Base-by-base conservation (phyloP, 495 filamentous ascomycete genomes). In the Xylaria acuta region DNA sequence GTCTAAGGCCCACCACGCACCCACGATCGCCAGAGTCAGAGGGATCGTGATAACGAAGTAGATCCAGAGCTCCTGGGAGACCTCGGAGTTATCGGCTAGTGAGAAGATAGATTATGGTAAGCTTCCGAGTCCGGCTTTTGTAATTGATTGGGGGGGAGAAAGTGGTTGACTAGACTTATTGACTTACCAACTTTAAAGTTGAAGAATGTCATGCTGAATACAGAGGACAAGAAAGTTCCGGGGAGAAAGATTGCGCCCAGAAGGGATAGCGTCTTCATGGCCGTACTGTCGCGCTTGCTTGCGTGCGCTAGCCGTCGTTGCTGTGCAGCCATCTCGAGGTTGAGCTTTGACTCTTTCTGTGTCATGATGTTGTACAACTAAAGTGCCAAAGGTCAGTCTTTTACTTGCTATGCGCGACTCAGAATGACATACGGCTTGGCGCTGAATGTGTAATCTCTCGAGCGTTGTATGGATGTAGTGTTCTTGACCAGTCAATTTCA, bases 141-240 rank as follows among this genome's bases (percentile, higher is more conserved):
- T 7, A 67, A 63, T 4, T 54, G 59, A 18, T 11, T 18, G 9
- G 34, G 36, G 41, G 27, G 45, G 41, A 54, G 30, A 59, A 38
- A 4, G 40, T 25, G 53, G 22, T 22, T 9, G 30, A 64, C 5
- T 25, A 30, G 27, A 22, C 25, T 7, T 25, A 16, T 41, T 32
- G 71, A 76, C 80, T 72, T 73, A 81, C 78, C 70, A 34, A 76
- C 66, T 47, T 83, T 78, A 66, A 87, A 89, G 74, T 88, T 82
- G 78, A 89, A 89, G 69, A 89, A 89, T 7, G 86, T 84, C 84
- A 87, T 89, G 78, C 80, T 82, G 74, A 89, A 88, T 53, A 89
- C 74, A 5, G 86, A 87, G 32, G 86, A 84, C 40, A 89, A 80
- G 70, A 82, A 86, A 2, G 86, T 87, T 14, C 85, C 86, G 2